Percentiles rank a stretch among this genome's conserved stretches.
Evolutionary conservation across 2,329 filamentous ascomycete species (phyloP).

Genomic region (Penicillium hesseltinei): DNA sequence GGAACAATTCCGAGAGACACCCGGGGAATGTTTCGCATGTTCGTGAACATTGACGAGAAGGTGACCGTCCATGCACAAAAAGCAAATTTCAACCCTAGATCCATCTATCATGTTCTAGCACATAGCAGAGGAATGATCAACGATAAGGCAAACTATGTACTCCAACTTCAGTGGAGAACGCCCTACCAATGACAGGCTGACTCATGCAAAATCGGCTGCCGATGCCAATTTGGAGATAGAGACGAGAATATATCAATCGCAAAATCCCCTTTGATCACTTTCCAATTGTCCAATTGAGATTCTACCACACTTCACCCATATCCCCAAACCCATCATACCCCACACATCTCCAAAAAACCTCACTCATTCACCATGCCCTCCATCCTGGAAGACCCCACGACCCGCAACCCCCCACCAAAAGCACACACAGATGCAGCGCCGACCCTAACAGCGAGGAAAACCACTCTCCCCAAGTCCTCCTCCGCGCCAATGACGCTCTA

Average conservation of each 20-base stretch:
- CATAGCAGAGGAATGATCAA: background rate
- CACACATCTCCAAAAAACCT: background rate
- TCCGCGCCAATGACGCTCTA: constrained; percentile 28
- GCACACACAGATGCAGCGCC: constrained; percentile 19
- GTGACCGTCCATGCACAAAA: background rate
- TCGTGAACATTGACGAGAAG: background rate
- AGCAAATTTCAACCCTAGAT: background rate
- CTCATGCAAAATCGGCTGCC: constrained; percentile 11
- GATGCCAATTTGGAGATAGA: background rate
- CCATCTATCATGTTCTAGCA: background rate
- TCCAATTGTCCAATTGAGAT: background rate
- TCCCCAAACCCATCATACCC: background rate
- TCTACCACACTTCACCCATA: background rate
- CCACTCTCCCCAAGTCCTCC: constrained; percentile 26
- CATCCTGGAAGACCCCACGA: constrained; percentile 37
- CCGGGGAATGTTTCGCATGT: background rate
- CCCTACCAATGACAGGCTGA: constrained; percentile 23
- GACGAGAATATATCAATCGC: constrained; percentile 2
- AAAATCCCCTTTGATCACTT: background rate
- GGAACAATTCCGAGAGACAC: background rate
- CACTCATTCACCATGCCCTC: constrained; percentile 29
- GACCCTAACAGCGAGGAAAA: constrained; percentile 24
- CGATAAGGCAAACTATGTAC: background rate
- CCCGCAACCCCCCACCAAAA: constrained; percentile 28
- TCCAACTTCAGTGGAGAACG: constrained; percentile 11